These are phyloP conservation scores for Xanthoconium separans DNA, from an alignment of 1,284 basidiomycete genomes.

Conservation along the genomic window DNA sequence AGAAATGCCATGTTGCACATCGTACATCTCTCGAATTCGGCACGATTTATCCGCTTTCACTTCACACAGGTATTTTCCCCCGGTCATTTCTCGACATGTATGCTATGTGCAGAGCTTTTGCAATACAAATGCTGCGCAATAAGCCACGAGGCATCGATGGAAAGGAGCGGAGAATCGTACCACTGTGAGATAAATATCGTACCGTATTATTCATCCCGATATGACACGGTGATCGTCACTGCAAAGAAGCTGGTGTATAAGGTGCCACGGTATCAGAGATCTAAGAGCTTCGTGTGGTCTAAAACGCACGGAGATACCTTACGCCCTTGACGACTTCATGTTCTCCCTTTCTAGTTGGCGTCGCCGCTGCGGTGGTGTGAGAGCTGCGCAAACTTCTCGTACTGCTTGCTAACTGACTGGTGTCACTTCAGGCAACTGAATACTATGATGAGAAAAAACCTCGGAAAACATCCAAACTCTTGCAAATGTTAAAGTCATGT, in stretches of 20 bases:
- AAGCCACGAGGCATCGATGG: constrained; percentile 11
- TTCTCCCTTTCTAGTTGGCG: background rate
- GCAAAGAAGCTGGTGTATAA: constrained; percentile 4
- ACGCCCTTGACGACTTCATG: constrained; percentile 13
- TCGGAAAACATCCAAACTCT: constrained; percentile 4
- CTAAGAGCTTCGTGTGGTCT: background rate
- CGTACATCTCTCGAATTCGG: background rate
- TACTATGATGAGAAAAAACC: constrained; percentile 7
- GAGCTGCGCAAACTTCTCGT: background rate
- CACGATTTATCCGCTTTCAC: background rate
- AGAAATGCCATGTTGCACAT: background rate
- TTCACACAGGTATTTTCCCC: background rate
- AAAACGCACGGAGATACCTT: constrained; percentile 1
- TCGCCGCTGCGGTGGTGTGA: constrained; percentile 5
- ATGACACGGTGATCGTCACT: background rate
- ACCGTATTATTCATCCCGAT: constrained; percentile 11
- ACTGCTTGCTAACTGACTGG: background rate
- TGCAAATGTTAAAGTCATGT: constrained; percentile 22
- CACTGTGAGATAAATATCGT: background rate
- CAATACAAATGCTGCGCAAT: background rate
- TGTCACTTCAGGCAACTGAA: constrained; percentile 6
- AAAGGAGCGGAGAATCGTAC: constrained; percentile 2
- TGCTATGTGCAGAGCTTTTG: background rate
- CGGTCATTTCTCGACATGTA: background rate
- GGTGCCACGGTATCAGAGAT: background rate